Evolutionary conservation across 2,329 filamentous ascomycete species (phyloP).

Genomic region (Aspergillus tubingensis): DNA sequence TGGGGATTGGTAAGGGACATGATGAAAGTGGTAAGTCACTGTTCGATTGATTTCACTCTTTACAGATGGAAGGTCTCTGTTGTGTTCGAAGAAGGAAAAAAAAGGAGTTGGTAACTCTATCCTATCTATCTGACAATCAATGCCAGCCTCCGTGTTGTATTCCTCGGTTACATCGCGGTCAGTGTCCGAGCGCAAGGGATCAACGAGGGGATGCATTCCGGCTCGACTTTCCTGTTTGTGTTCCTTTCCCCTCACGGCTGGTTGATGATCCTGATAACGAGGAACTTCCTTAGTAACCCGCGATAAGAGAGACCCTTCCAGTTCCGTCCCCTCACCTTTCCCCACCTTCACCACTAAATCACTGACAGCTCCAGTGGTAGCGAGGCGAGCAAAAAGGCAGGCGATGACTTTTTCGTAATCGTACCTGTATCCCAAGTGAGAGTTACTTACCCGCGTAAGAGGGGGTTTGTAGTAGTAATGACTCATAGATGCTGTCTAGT

Average conservation of each 20-base stretch:
- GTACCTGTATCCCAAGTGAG: too few relatives aligned
- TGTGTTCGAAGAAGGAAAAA: not conserved
- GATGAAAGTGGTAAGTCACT: not conserved
- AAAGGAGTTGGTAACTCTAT: not conserved
- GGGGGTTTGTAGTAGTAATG: too few relatives aligned
- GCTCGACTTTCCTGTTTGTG: not conserved
- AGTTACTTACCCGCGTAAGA: too few relatives aligned
- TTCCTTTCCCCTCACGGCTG: not conserved
- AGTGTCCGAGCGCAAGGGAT: not conserved
- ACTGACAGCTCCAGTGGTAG: too few relatives aligned
- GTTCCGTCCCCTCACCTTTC: not conserved
- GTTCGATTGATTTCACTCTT: not conserved
- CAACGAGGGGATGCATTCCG: not conserved
- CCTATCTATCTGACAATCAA: not conserved
- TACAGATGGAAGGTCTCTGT: not conserved
- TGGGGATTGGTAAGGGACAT: conserved; percentile 27
- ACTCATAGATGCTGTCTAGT: not conserved
- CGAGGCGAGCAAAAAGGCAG: too few relatives aligned
- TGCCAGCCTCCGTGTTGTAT: not conserved
- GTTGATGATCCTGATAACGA: not conserved
- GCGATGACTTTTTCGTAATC: too few relatives aligned
- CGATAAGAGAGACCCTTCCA: not conserved
- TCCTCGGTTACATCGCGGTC: conserved; percentile 5
- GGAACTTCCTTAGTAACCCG: not conserved
- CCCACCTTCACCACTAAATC: not conserved